These are phyloP conservation scores for Fusarium mangiferae DNA, from an alignment of 2,329 filamentous ascomycete species.

Conservation along the genomic window DNA sequence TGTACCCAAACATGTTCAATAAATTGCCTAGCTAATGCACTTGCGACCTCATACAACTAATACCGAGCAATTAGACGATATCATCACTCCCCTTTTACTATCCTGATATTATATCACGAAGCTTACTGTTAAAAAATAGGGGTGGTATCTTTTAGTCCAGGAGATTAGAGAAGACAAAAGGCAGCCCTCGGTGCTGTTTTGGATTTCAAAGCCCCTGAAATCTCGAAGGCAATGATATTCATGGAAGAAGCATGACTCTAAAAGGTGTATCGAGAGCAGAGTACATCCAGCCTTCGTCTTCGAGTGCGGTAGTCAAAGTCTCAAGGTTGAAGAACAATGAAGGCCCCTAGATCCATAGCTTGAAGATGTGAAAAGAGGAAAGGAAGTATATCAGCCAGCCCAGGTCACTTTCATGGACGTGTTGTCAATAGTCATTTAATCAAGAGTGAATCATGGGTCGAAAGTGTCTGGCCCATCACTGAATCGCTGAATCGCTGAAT, in stretches of 20 bases:
- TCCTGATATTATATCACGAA: background rate
- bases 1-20: background rate
- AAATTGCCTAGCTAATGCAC: background rate
- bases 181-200: background rate
- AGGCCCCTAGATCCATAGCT: rapidly evolving
- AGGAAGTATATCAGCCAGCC: background rate
- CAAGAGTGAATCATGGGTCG: background rate
- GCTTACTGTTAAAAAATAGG: too few relatives aligned
- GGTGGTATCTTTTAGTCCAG: too few relatives aligned
- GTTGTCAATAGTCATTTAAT: background rate
- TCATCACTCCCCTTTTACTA: rapidly evolving
- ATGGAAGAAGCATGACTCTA: too few relatives aligned
- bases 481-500: too few relatives aligned
- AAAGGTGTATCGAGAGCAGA: background rate
- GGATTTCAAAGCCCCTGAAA: background rate
- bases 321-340: background rate
- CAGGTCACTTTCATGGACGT: background rate
- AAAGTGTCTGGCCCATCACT: background rate
- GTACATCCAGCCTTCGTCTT: background rate
- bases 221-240: too few relatives aligned
- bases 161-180: background rate
- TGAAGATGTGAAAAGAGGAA: background rate
- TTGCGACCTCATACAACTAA: background rate
- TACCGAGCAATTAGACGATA: background rate
- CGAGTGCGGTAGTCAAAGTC: too few relatives aligned